Evolutionary conservation across 2,329 filamentous ascomycete genomes (phyloP).

Genomic region (Rachicladosporium sp.): DNA sequence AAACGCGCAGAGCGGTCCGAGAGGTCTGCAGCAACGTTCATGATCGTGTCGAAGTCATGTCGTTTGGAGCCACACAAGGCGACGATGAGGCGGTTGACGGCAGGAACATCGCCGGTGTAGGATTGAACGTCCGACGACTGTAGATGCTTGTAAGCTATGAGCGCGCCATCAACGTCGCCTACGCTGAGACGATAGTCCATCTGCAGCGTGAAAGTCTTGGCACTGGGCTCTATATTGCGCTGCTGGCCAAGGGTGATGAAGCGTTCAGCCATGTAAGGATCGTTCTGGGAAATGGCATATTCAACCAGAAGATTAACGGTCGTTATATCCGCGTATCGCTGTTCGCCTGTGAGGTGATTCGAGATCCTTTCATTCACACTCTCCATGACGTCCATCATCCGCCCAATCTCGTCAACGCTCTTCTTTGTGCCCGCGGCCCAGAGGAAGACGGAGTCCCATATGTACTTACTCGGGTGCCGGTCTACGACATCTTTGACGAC

Average conservation of each 20-base stretch:
- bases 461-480: constrained; percentile 16
- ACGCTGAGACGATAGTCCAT: constrained; percentile 64
- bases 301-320: constrained; percentile 69
- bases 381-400: constrained; percentile 58
- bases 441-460: constrained; percentile 62
- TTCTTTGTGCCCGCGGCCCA: constrained; percentile 64
- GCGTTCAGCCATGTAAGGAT: constrained; percentile 61
- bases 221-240: constrained; percentile 54
- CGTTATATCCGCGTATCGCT: constrained; percentile 46
- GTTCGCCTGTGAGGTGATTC: constrained; percentile 27
- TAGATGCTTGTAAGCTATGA: constrained; percentile 51
- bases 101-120: constrained; percentile 46
- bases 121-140: constrained; percentile 41
- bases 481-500: constrained; percentile 37
- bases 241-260: constrained; percentile 56
- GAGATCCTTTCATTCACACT: constrained; percentile 18
- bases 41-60: constrained; percentile 57
- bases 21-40: constrained; percentile 59
- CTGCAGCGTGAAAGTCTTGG: constrained; percentile 59
- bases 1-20: constrained; percentile 58
- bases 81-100: constrained; percentile 60
- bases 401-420: constrained; percentile 57
- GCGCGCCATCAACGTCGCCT: constrained; percentile 59
- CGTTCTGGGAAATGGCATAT: constrained; percentile 56
- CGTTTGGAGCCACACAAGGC: constrained; percentile 50